phyloP scores from a whole-genome alignment of 805 yeast species.

The Barnettozyma wickerhamii region DNA sequence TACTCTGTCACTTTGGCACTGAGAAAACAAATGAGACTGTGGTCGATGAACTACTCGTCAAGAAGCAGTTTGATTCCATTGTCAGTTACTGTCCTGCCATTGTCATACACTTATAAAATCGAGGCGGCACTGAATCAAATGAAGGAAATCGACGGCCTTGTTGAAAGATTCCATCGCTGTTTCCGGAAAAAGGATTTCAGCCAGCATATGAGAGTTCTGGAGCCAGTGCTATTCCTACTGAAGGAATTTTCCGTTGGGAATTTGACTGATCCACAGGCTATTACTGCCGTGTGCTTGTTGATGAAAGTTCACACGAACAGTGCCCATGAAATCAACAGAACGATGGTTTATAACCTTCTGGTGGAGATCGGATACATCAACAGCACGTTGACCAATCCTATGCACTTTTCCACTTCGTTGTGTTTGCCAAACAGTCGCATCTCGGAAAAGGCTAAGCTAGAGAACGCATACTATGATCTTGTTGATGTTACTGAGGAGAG shows the following conservation, averaged over 20 bases:
- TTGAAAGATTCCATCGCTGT: conserved; percentile 24
- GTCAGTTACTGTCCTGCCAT: conserved; percentile 41
- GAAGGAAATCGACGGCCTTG: conserved; percentile 23
- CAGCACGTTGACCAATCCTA: conserved; percentile 39
- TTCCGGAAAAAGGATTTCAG: conserved; percentile 11
- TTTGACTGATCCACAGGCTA: conserved; percentile 40
- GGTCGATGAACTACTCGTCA: conserved; percentile 35
- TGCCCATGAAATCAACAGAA: conserved; percentile 44
- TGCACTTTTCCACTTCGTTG: conserved; percentile 43
- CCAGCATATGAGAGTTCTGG: conserved; percentile 15
- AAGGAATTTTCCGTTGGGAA: conserved; percentile 56
- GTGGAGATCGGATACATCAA: conserved; percentile 26
- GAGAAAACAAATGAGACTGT: conserved; percentile 43
- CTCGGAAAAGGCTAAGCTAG: conserved; percentile 39
- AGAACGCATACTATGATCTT: conserved; percentile 37
- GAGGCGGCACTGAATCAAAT: conserved; percentile 28
- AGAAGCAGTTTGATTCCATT: conserved; percentile 34
- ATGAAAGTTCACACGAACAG: conserved; percentile 29
- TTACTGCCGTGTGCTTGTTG: conserved; percentile 42
- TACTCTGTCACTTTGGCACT: conserved; percentile 47
- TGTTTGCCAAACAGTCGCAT: conserved; percentile 40
- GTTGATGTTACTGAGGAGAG: conserved; percentile 23
- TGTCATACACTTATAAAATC: conserved; percentile 31
- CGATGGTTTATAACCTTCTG: conserved; percentile 50
- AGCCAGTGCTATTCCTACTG: conserved; percentile 41